Evolutionary conservation across 768 basidiomycete genomes (phyloP), one percentile per base, ranked within the genome.

Genomic region (Trametes sanguinea): DNA sequence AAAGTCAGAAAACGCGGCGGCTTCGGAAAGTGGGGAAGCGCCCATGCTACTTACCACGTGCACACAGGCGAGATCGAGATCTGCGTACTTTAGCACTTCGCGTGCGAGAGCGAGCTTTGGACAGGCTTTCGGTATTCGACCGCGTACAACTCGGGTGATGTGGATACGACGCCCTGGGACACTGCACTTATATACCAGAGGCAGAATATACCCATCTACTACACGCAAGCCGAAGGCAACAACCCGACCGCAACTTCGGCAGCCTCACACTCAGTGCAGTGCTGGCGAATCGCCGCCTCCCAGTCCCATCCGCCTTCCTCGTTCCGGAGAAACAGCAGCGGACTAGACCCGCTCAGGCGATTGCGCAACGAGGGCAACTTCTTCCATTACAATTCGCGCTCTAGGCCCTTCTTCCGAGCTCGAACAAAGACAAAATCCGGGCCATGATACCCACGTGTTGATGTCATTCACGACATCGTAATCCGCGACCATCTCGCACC

Each of bases 351-450:
- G 61, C 35, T 37, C 35, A 11, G 35, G 35, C 35, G 35, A 37
- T 48, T 44, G 54, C 27, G 44, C 55, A 62, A 62, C 51, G 61
- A 43, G 61, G 61, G 61, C 57, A 51, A 33, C 61, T 62, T 62
- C 61, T 51, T 51, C n/a, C 30, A 30, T 27, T 29, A 47, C 37
- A 39, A 33, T 27, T 16, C 42, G 8, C 4, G 61, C 61, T 62
- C 61, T 51, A 62, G 61, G 32, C 51, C 48, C 51, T 30, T 37
- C 54, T n/a, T 14, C 42, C 17, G 51, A 11, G 37, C 43, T 47
- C 43, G 42, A 29, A 44, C 8, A 39, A 42, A 43, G 44, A 53
- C 61, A 46, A 53, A 43, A 57, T 27, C 44, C 55, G 50, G 45
- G 55, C 17, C 29, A 47, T 27, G 39, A 46, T 48, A 53, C 55